A percentile compares a stretch with the other conserved stretches of the same genome.
phyloP scores from a whole-genome alignment of 768 basidiomycete species.

The Naematelia aurantialba region DNA sequence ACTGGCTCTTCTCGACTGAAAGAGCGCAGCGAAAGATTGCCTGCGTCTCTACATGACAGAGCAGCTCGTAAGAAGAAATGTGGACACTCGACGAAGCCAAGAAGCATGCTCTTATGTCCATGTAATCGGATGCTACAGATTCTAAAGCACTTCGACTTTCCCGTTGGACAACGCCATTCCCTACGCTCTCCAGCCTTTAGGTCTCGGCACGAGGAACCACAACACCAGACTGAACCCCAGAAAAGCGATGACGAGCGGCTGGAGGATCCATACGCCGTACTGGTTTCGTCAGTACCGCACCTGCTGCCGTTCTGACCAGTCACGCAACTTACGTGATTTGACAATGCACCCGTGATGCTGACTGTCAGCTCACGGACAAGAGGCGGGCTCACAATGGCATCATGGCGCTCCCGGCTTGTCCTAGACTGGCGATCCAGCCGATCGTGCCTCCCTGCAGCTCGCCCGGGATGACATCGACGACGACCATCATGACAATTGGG shows the following conservation, averaged over 20 bases:
- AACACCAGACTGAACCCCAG: slow-evolving; percentile 22
- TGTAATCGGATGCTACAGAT: not conserved
- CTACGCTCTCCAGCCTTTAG: not conserved
- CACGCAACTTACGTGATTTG: slow-evolving; percentile 27
- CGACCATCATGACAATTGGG: slow-evolving; percentile 57
- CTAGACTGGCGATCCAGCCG: slow-evolving; percentile 50
- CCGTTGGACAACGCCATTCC: not conserved
- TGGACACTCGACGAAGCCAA: too few species aligned
- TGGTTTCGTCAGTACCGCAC: not conserved
- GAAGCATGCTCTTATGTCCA: too few species aligned
- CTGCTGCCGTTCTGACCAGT: too few species aligned
- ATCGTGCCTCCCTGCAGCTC: slow-evolving; percentile 63
- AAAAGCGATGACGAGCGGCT: slow-evolving; percentile 37
- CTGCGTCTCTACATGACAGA: too few species aligned
- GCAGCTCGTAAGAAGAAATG: too few species aligned
- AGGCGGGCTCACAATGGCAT: slow-evolving; percentile 49
- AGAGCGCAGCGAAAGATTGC: too few species aligned
- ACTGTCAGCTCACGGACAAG: not conserved
- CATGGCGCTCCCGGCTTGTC: slow-evolving; percentile 50
- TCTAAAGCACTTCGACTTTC: not conserved
- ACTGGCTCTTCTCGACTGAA: too few species aligned
- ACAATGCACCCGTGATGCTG: slow-evolving; percentile 37
- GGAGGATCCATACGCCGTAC: slow-evolving; percentile 41
- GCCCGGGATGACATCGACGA: slow-evolving; percentile 65
- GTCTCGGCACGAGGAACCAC: slow-evolving; percentile 34